Evolutionary conservation across 176 grass and related monocot genomes (phyloP), one percentile per base, ranked within the genome.

Genomic region (Typha latifolia): DNA sequence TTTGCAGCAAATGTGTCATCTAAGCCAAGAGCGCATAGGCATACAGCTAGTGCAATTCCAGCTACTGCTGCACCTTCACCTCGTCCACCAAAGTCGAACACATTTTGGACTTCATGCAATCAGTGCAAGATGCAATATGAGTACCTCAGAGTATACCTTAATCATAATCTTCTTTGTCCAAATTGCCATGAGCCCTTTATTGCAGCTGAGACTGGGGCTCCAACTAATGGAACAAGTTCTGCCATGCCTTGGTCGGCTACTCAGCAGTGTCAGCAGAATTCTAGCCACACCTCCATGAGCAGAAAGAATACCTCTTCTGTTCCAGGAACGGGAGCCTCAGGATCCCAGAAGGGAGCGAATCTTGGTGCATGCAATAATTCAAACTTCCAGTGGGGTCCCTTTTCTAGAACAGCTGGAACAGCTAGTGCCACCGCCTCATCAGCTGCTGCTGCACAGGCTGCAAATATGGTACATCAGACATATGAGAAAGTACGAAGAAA

Each of bases 31-130:
- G 32, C 62, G 19, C 21, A 49, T 47, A 10, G 20, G 32, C 37
- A 68, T 61, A 77, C 71, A 14, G 62, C 51, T 34, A 50, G 14
- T 61, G 37, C 48, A 57, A 3, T 31, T 53, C 51, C 47, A 66
- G 66, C 57, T 55, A n/a, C 55, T 61, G 37, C 7, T 13, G 62
- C 37, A n/a, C 47, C 32, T 7, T 31, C 64, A 13, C 21, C 49
- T 32, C 32, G 32, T 67, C 26, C 19, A 24, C 43, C 68, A 65
- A 51, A 7, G 14, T 47, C 14, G 51, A 21, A 70, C 62, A 87
- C 88, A 79, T 91, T 91, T 69, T 91, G 89, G 89, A 91, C 89
- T 73, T 66, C 18, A 29, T 91, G 89, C 48, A 2, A 1, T 31
- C 59, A 66, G 64, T 84, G 84, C 48, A 23, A 48, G 26, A 68